These are phyloP conservation scores for Podospora pseudocomata DNA, from an alignment of 495 filamentous ascomycete genomes.

Conservation along the genomic window DNA sequence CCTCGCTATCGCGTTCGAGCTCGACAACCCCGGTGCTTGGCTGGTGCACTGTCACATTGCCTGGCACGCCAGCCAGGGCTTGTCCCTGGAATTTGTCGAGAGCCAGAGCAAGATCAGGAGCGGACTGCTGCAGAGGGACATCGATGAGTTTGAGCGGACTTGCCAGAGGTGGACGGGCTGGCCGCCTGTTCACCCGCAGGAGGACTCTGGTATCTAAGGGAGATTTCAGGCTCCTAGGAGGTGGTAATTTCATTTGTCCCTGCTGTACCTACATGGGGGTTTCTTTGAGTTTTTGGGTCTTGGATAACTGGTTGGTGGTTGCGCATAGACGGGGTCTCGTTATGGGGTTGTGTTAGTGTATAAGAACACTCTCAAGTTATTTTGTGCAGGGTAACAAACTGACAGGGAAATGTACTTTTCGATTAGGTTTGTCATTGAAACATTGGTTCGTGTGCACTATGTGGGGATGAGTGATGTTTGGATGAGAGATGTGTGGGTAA, in stretches of 20 bases:
- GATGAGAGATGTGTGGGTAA: too few relatives aligned
- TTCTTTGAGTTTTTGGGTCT: too few relatives aligned
- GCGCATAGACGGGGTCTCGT: too few relatives aligned
- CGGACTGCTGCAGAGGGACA: conserved; percentile 6
- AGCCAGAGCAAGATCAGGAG: conserved; percentile 23
- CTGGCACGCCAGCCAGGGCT: conserved; percentile 46
- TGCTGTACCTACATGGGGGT: too few relatives aligned
- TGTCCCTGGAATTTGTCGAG: conserved; percentile 49
- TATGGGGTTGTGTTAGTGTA: too few relatives aligned
- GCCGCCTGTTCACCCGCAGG: conserved; percentile 8
- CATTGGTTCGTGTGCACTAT: too few relatives aligned
- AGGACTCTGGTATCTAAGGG: conserved; percentile 14
- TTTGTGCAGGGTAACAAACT: too few relatives aligned
- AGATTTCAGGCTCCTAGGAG: background rate
- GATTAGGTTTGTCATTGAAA: too few relatives aligned
- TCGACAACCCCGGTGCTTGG: conserved; percentile 55
- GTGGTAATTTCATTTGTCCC: background rate
- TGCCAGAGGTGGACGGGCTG: conserved; percentile 2
- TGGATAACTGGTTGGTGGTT: too few relatives aligned
- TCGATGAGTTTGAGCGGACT: conserved; percentile 1
- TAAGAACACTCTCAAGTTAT: too few relatives aligned
- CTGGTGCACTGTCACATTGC: conserved; percentile 54
- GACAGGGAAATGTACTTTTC: too few relatives aligned
- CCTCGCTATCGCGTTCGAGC: conserved; percentile 48
- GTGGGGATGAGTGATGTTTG: too few relatives aligned